Evolutionary conservation across 176 grass and related monocot genomes (phyloP).

Genomic region (Rhynchospora pubera): DNA sequence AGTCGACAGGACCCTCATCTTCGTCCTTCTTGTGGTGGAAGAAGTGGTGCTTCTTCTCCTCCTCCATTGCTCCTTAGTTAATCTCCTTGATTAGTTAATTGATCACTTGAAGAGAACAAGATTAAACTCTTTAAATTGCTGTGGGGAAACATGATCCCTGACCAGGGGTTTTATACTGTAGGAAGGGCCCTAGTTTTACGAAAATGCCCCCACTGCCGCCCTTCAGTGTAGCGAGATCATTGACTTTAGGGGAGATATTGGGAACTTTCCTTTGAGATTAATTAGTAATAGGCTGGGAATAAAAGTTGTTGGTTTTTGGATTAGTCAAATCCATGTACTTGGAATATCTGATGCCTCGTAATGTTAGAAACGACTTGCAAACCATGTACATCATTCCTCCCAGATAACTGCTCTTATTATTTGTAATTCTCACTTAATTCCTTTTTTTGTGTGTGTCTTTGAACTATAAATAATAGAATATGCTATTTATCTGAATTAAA

Average conservation of each 20-base stretch:
- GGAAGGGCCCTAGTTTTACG: not conserved
- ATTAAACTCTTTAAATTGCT: not conserved
- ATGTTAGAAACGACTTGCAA: no score
- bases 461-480: no score
- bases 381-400: no score
- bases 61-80: slow-evolving; percentile 10
- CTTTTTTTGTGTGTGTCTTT: no score
- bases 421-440: no score
- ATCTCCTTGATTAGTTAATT: not conserved
- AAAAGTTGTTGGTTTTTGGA: no score
- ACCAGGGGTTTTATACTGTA: not conserved
- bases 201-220: not conserved
- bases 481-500: no score
- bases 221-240: not conserved
- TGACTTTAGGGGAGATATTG: slow-evolving; percentile 3
- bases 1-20: slow-evolving; percentile 11
- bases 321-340: no score
- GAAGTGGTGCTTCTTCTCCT: slow-evolving; percentile 32
- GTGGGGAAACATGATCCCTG: not conserved
- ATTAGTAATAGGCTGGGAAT: no score
- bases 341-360: no score
- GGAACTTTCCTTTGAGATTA: not conserved
- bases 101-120: not conserved
- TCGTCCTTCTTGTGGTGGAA: slow-evolving; percentile 26
- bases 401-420: no score